These are phyloP conservation scores for Trifolium subterraneum DNA, from an alignment of 306 rosid species.

Conservation along the genomic window DNA sequence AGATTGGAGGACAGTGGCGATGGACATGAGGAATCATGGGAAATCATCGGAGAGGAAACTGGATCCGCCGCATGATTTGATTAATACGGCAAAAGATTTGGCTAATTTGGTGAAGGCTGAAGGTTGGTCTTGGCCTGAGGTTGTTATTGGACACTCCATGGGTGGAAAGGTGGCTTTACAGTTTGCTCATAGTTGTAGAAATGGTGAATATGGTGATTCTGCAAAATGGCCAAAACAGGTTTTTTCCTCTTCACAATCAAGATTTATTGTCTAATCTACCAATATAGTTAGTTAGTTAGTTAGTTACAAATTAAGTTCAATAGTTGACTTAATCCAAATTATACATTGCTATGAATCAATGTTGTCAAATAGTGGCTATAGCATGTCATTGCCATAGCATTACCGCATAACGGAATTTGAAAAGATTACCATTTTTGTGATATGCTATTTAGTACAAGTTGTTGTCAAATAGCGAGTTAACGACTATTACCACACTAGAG, in stretches of 20 bases:
- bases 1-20: constrained; percentile 86
- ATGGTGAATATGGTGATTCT: constrained; percentile 70
- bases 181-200: constrained; percentile 63
- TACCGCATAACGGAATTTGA: background rate
- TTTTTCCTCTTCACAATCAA: constrained; percentile 23
- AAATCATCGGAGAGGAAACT: constrained; percentile 64
- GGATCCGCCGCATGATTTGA: constrained; percentile 74
- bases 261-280: background rate
- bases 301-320: background rate
- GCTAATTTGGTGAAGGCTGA: constrained; percentile 67
- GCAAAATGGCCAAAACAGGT: constrained; percentile 81
- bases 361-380: background rate
- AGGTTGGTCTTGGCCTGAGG: constrained; percentile 95
- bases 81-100: constrained; percentile 76
- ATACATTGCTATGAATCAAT: too few species aligned
- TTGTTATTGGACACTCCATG: constrained; percentile 89
- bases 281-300: background rate
- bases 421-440: background rate
- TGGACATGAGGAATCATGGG: constrained; percentile 94
- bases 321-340: background rate
- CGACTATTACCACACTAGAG: background rate
- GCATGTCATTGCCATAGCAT: too few species aligned
- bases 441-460: background rate
- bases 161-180: constrained; percentile 94
- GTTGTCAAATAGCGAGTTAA: background rate